Evolutionary conservation across 2,329 filamentous ascomycete species (phyloP).

Genomic region (Magnaporthiopsis poae): DNA sequence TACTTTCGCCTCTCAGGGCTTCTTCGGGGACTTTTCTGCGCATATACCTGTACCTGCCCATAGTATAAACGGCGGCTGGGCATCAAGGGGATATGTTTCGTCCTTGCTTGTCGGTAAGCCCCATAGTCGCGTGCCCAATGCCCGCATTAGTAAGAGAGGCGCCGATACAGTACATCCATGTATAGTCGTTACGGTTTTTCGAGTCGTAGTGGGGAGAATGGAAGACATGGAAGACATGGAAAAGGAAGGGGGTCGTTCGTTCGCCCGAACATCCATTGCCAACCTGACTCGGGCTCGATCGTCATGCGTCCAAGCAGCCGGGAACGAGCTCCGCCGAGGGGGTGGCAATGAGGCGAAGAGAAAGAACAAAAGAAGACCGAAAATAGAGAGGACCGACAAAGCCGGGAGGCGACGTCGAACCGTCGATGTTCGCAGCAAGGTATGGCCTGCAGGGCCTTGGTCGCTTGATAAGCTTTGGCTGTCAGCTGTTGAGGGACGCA

Average conservation of each 20-base stretch:
- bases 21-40: background rate
- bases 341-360: background rate
- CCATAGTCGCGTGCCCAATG: background rate
- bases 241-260: background rate
- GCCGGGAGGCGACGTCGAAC: background rate
- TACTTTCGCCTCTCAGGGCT: background rate
- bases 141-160: background rate
- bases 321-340: background rate
- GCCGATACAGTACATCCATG: too few relatives aligned
- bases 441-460: background rate
- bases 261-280: background rate
- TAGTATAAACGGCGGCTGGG: background rate
- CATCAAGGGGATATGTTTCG: background rate
- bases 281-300: background rate
- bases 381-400: background rate
- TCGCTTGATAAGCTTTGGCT: background rate
- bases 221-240: background rate
- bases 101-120: background rate
- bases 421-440: background rate
- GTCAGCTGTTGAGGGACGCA: constrained; percentile 36
- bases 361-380: background rate
- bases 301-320: background rate
- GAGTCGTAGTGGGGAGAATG: background rate
- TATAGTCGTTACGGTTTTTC: background rate
- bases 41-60: background rate